Conservation (phyloP, 768 basidiomycete species). For the Suillus fuscotomentosus region DNA sequence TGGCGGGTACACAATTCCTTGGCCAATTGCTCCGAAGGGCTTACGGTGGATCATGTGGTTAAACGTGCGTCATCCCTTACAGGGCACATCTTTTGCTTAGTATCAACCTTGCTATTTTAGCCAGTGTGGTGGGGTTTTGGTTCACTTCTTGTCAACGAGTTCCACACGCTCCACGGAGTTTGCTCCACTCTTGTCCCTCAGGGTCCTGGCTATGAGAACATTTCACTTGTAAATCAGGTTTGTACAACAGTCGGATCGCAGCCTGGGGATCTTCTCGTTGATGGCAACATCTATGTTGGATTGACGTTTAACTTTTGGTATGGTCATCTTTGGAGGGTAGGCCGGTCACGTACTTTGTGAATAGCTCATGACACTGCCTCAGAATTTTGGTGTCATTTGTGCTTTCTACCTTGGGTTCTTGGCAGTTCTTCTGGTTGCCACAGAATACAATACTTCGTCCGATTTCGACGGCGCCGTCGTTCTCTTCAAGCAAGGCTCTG, state of each 20-base stretch:
- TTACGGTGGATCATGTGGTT: constrained; percentile 3
- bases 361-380: neutral
- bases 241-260: constrained; percentile 70
- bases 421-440: constrained; percentile 51
- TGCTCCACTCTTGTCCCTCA: constrained; percentile 61
- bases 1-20: constrained; percentile 35
- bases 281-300: constrained; percentile 56
- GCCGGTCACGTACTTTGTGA: constrained; percentile 11
- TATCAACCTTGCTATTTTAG: neutral
- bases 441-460: constrained; percentile 47
- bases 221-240: constrained; percentile 64
- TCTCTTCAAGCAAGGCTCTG: constrained; percentile 65
- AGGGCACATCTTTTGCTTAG: neutral
- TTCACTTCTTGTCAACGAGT: constrained; percentile 78
- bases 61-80: neutral
- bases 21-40: neutral
- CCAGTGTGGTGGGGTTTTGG: constrained; percentile 48
- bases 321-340: constrained; percentile 48
- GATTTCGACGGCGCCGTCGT: constrained; percentile 41
- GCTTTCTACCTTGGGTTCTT: constrained; percentile 65
- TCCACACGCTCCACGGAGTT: constrained; percentile 61
- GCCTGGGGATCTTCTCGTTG: constrained; percentile 57
- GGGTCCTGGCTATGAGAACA: constrained; percentile 59
- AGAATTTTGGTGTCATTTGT: constrained; percentile 70
- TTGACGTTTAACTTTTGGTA: constrained; percentile 42